A percentile compares a stretch with the other conserved stretches of the same genome.
phyloP scores from a whole-genome alignment of 768 basidiomycete species.

The Russula compacta region DNA sequence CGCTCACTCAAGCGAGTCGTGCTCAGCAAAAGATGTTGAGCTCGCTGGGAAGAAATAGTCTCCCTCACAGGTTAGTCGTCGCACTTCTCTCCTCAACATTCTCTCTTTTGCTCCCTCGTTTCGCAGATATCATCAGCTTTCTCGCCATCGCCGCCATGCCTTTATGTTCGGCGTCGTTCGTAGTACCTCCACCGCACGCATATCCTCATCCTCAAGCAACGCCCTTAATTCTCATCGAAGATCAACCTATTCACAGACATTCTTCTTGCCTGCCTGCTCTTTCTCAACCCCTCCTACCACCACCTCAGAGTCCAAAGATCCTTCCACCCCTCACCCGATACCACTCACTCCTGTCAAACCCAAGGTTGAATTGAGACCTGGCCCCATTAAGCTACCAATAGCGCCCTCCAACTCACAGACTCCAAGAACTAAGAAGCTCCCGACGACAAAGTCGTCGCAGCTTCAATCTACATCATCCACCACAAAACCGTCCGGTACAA shows the following conservation, averaged over 20 bases:
- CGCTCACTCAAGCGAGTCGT: too few relatives aligned
- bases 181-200: neutral
- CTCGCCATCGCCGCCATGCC: neutral
- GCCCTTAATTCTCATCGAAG: neutral
- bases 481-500: constrained; percentile 11
- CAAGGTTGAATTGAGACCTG: constrained; percentile 56
- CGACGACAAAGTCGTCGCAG: constrained; percentile 20
- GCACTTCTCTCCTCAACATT: too few relatives aligned
- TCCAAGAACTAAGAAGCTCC: constrained; percentile 11
- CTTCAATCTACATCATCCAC: constrained; percentile 10
- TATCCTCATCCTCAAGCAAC: neutral
- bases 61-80: constrained; percentile 30
- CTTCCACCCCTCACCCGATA: constrained; percentile 24
- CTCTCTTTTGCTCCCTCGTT: neutral
- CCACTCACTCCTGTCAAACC: constrained; percentile 26
- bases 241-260: neutral
- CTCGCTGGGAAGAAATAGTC: constrained; percentile 30
- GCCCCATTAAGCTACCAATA: constrained; percentile 41
- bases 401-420: constrained; percentile 23
- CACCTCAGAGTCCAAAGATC: constrained; percentile 16
- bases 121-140: constrained; percentile 4
- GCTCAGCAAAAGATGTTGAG: constrained; percentile 29
- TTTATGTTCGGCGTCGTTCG: neutral
- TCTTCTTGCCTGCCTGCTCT: constrained; percentile 7
- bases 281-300: constrained; percentile 28